A percentile compares a stretch with the other conserved stretches of the same genome.
phyloP scores from a whole-genome alignment of 495 filamentous ascomycete genomes.

The Podospora pseudocomata region DNA sequence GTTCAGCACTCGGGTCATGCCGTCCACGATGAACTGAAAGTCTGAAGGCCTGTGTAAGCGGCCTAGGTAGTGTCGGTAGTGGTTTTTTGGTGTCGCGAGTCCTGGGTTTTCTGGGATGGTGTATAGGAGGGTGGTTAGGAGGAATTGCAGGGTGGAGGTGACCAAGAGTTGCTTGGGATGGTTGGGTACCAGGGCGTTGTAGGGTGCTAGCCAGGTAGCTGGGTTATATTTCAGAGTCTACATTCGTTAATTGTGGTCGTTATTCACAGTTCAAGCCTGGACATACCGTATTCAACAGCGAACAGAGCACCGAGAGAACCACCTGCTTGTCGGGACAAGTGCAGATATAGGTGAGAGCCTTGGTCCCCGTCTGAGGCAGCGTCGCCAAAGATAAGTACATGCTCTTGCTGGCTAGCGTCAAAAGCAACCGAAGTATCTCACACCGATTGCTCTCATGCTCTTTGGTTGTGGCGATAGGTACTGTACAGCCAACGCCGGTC shows the following conservation, averaged over 20 bases:
- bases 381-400: slow-evolving; percentile 87
- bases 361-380: slow-evolving; percentile 80
- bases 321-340: slow-evolving; percentile 87
- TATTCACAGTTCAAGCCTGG: neutral
- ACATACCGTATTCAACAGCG: slow-evolving; percentile 90
- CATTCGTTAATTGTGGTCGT: slow-evolving; percentile 21
- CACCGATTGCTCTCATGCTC: slow-evolving; percentile 88
- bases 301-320: slow-evolving; percentile 85
- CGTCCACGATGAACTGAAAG: slow-evolving; percentile 96
- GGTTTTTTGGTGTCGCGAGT: slow-evolving; percentile 66
- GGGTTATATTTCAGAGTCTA: slow-evolving; percentile 96
- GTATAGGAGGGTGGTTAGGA: slow-evolving; percentile 85
- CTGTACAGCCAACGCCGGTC: slow-evolving; percentile 93
- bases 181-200: slow-evolving; percentile 89
- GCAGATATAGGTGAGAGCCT: slow-evolving; percentile 81
- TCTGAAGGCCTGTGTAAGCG: slow-evolving; percentile 90
- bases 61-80: slow-evolving; percentile 87
- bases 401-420: slow-evolving; percentile 82
- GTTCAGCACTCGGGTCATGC: slow-evolving; percentile 89
- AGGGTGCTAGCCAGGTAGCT: slow-evolving; percentile 89
- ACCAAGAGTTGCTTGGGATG: slow-evolving; percentile 90
- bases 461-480: slow-evolving; percentile 78
- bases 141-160: slow-evolving; percentile 84
- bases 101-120: slow-evolving; percentile 79
- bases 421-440: slow-evolving; percentile 80